Conservation (phyloP, 768 basidiomycete species). For the Leccinum aurantiacum region DNA sequence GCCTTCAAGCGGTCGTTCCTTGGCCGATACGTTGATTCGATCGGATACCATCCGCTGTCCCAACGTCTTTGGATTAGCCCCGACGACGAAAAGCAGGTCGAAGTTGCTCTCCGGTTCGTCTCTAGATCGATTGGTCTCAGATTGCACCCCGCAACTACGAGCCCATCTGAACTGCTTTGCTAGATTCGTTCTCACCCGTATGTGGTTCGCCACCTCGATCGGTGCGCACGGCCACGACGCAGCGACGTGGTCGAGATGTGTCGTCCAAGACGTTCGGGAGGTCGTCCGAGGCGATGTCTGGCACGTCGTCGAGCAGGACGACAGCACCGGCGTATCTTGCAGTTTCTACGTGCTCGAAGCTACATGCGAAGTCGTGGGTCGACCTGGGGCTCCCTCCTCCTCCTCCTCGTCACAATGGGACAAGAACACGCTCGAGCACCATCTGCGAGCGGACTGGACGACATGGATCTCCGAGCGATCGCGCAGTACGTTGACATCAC, state of each 20-base stretch:
- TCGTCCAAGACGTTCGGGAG: slow-evolving; percentile 50
- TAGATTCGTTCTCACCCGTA: slow-evolving; percentile 62
- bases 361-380: slow-evolving; percentile 74
- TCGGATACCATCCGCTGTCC: slow-evolving; percentile 39
- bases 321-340: slow-evolving; percentile 25
- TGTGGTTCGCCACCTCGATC: slow-evolving; percentile 64
- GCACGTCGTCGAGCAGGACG: slow-evolving; percentile 42
- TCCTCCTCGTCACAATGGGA: background rate
- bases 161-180: background rate
- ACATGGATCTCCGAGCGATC: slow-evolving; percentile 45
- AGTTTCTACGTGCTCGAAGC: slow-evolving; percentile 59
- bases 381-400: slow-evolving; percentile 18
- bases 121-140: background rate
- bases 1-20: slow-evolving; percentile 55
- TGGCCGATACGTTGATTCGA: slow-evolving; percentile 31
- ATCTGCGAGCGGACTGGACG: slow-evolving; percentile 65
- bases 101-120: slow-evolving; percentile 55
- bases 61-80: slow-evolving; percentile 57
- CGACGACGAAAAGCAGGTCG: slow-evolving; percentile 53
- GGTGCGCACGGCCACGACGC: slow-evolving; percentile 38
- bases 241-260: slow-evolving; percentile 35
- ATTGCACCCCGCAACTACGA: background rate
- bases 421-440: slow-evolving; percentile 1
- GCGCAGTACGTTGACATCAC: background rate
- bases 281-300: slow-evolving; percentile 60